Conservation (phyloP, 1,284 basidiomycete species). For the Earliella scabrosa region DNA sequence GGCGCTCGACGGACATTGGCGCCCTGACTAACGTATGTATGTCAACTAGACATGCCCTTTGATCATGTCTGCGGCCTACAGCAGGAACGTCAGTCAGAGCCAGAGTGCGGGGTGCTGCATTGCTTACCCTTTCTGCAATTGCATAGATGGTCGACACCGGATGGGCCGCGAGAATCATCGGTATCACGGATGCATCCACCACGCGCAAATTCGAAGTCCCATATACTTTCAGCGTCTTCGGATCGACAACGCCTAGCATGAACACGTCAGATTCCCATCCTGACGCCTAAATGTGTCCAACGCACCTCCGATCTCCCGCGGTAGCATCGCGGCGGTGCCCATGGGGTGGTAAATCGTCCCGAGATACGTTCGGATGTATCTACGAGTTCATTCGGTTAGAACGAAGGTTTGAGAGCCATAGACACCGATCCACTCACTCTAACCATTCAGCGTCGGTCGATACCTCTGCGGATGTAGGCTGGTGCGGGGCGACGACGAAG, state of each 20-base stretch:
- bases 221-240: conserved; percentile 56
- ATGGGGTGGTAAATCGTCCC: conserved; percentile 6
- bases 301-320: conserved; percentile 9
- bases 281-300: not conserved
- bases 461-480: not conserved
- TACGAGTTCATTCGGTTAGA: not conserved
- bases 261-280: not conserved
- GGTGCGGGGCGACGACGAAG: not conserved
- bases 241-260: conserved; percentile 56
- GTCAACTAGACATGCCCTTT: not conserved
- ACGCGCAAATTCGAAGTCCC: conserved; percentile 59
- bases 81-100: not conserved
- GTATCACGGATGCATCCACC: conserved; percentile 55
- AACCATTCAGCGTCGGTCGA: conserved; percentile 11
- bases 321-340: conserved; percentile 12
- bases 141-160: conserved; percentile 21
- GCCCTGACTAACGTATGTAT: not conserved
- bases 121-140: conserved; percentile 22
- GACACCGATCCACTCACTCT: not conserved
- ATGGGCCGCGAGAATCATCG: conserved; percentile 50
- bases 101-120: no score
- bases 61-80: conserved; percentile 5
- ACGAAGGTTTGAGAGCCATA: not conserved
- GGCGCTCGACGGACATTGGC: not conserved
- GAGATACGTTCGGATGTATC: conserved; percentile 1